Conservation (phyloP, 352 stramenopile genomes). For the Achlya hypogyna region DNA sequence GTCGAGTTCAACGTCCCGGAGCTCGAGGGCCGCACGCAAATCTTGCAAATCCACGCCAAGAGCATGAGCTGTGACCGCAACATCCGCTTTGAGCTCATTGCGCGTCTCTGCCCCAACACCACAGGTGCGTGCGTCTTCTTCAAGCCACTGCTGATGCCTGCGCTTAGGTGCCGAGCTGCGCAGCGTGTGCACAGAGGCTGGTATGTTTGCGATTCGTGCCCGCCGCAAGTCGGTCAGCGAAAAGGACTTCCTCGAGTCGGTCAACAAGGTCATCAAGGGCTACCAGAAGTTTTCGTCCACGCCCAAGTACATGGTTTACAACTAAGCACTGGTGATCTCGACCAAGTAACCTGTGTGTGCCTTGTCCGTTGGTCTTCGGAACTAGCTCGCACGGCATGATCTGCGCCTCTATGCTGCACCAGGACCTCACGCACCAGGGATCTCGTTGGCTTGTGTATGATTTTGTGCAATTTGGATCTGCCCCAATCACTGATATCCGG, state of each 20-base stretch:
- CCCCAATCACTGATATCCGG: no score
- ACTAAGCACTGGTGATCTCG: slow-evolving; percentile 44
- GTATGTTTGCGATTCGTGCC: slow-evolving; percentile 97
- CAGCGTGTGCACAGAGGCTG: slow-evolving; percentile 97
- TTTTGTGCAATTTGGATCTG: no score
- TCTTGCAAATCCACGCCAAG: slow-evolving; percentile 99
- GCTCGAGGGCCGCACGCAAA: slow-evolving; percentile 97
- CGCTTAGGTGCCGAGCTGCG: slow-evolving; percentile 88
- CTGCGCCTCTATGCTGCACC: no score
- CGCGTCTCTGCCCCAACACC: slow-evolving; percentile 96
- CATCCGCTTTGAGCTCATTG: slow-evolving; percentile 98
- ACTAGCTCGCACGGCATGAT: no score
- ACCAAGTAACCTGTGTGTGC: no score
- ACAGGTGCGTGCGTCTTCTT: slow-evolving; percentile 43
- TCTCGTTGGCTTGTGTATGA: no score
- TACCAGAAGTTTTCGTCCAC: slow-evolving; percentile 99
- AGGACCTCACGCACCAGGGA: no score
- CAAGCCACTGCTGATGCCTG: background rate
- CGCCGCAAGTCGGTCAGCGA: slow-evolving; percentile 98
- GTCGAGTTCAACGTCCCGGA: slow-evolving; percentile 99
- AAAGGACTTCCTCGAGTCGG: slow-evolving; percentile 99
- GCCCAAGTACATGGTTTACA: slow-evolving; percentile 99
- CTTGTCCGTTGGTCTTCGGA: no score
- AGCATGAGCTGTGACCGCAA: slow-evolving; percentile 98
- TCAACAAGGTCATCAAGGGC: slow-evolving; percentile 99